Evolutionary conservation across 2,329 filamentous ascomycete species (phyloP).

Genomic region (Zasmidium angulare): DNA sequence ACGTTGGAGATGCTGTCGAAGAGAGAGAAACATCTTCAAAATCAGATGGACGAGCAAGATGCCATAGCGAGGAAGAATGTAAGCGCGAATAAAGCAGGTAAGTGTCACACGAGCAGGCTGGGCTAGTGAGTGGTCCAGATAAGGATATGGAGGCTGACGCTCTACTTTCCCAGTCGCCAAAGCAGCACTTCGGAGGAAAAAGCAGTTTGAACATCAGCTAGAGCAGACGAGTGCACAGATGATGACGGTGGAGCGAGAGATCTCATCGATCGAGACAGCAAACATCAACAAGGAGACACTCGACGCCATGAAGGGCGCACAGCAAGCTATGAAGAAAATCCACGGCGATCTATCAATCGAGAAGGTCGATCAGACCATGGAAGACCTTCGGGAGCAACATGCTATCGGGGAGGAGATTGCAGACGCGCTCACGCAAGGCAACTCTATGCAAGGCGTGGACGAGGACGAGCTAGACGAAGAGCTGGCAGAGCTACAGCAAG

Average conservation of each 20-base stretch:
- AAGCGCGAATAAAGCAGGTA: conserved; percentile 86
- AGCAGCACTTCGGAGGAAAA: conserved; percentile 88
- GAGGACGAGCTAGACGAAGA: conserved; percentile 85
- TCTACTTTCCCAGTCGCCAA: conserved; percentile 67
- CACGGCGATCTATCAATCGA: conserved; percentile 88
- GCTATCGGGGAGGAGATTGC: conserved; percentile 91
- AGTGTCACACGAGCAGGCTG: conserved; percentile 33
- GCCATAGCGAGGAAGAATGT: conserved; percentile 85
- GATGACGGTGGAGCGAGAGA: conserved; percentile 88
- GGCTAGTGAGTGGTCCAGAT: neutral
- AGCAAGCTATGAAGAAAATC: conserved; percentile 88
- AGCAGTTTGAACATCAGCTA: conserved; percentile 85
- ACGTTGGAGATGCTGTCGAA: conserved; percentile 98
- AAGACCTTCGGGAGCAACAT: conserved; percentile 87
- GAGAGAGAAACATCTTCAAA: conserved; percentile 85
- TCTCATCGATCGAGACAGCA: conserved; percentile 93
- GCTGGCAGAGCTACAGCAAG: conserved; percentile 83
- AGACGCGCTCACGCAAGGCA: conserved; percentile 72
- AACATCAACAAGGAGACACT: conserved; percentile 99
- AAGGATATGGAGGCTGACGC: neutral
- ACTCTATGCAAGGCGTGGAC: conserved; percentile 70
- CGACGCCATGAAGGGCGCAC: conserved; percentile 87
- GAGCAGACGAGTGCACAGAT: conserved; percentile 91
- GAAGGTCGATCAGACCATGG: conserved; percentile 95
- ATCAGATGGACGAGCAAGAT: conserved; percentile 91